Evolutionary conservation across 768 basidiomycete genomes (phyloP).

Genomic region (Piloderma croceum): DNA sequence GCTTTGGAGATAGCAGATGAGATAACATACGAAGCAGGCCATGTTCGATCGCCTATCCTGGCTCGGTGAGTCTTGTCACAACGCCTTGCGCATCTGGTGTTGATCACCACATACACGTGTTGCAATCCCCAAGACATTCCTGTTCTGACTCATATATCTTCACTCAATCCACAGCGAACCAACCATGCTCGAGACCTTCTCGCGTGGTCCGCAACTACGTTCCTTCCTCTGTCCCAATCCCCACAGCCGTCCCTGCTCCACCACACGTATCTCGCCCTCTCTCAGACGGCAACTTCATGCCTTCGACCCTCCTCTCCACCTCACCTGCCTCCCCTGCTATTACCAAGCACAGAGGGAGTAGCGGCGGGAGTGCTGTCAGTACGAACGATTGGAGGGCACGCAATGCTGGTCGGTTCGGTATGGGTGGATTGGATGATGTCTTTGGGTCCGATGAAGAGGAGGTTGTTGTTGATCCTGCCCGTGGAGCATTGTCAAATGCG

Average conservation of each 20-base stretch:
- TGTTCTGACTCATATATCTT: not conserved
- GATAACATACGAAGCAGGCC: too few relatives aligned
- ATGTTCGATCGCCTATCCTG: too few relatives aligned
- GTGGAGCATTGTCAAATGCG: constrained; percentile 11
- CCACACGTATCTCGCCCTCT: not conserved
- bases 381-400: not conserved
- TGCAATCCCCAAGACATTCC: too few relatives aligned
- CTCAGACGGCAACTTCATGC: not conserved
- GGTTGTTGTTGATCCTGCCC: not conserved
- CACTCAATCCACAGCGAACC: constrained; percentile 32
- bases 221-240: constrained; percentile 37
- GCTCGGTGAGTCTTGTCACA: too few relatives aligned
- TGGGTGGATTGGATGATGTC: not conserved
- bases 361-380: not conserved
- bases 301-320: not conserved
- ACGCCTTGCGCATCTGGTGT: too few relatives aligned
- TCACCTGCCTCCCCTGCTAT: too few relatives aligned
- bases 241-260: constrained; percentile 5
- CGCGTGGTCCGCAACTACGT: constrained; percentile 49
- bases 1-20: too few relatives aligned
- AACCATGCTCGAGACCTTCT: constrained; percentile 46
- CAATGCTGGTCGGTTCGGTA: not conserved
- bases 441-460: not conserved
- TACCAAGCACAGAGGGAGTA: too few relatives aligned
- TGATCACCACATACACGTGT: too few relatives aligned